These are phyloP conservation scores for Beauveria varroae DNA, from an alignment of 2,329 filamentous ascomycete genomes.

Conservation along the genomic window DNA sequence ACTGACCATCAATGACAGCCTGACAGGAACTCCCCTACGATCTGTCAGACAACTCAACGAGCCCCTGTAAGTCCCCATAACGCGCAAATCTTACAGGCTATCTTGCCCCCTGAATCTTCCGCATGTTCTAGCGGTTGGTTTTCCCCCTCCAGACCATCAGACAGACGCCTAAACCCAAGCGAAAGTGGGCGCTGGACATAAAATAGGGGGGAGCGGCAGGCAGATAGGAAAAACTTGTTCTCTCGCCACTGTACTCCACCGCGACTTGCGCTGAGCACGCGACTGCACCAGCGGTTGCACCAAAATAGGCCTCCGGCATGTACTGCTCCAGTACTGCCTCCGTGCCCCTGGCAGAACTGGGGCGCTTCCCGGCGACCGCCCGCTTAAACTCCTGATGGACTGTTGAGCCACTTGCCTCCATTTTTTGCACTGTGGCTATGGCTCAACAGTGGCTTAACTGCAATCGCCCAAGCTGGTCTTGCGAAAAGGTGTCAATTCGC, in stretches of 20 bases:
- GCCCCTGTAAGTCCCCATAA: not conserved
- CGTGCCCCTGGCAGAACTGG: not conserved
- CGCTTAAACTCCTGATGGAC: not conserved
- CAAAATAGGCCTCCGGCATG: not conserved
- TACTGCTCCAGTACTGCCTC: not conserved
- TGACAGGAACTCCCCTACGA: not conserved
- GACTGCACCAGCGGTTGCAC: not conserved
- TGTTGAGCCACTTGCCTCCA: too few species aligned
- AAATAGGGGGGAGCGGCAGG: constrained; percentile 3
- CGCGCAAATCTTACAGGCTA: not conserved
- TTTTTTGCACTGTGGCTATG: not conserved
- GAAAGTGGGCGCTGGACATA: constrained; percentile 1
- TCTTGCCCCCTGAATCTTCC: not conserved
- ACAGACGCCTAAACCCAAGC: not conserved
- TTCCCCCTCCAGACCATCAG: not conserved
- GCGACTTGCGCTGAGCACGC: constrained; percentile 5
- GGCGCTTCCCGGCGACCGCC: not conserved
- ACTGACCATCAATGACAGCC: not conserved
- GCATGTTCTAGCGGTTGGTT: not conserved
- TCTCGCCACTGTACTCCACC: constrained; percentile 4
- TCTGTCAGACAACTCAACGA: not conserved
- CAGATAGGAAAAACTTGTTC: not conserved
- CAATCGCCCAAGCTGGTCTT: not conserved
- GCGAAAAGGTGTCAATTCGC: constrained; percentile 16
- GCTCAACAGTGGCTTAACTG: not conserved